Conservation (phyloP, 495 filamentous ascomycete species). For the Aspergillus taichungensis region DNA sequence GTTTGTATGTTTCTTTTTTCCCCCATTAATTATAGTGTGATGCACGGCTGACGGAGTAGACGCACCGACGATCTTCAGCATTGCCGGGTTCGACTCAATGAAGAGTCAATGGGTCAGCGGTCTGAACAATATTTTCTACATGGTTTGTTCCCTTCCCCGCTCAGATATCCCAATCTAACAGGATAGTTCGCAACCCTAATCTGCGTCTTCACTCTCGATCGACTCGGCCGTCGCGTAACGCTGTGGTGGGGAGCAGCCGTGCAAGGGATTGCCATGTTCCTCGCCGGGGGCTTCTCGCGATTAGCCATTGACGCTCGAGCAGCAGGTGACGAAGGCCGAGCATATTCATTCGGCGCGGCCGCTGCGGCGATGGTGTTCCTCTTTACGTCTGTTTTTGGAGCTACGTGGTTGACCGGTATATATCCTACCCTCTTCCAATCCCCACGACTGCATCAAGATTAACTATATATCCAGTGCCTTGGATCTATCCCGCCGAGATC, state of each 20-base stretch:
- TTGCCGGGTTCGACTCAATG: slow-evolving; percentile 50
- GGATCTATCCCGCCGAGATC: slow-evolving; percentile 65
- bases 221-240: slow-evolving; percentile 60
- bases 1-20: slow-evolving; percentile 36
- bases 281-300: slow-evolving; percentile 47
- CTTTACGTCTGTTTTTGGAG: slow-evolving; percentile 60
- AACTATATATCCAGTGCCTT: slow-evolving; percentile 38
- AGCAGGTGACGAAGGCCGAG: slow-evolving; percentile 31
- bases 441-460: no score
- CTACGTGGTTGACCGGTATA: slow-evolving; percentile 57
- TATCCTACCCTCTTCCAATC: no score
- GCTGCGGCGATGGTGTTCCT: slow-evolving; percentile 62
- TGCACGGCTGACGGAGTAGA: slow-evolving; percentile 14
- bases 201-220: slow-evolving; percentile 60
- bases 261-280: slow-evolving; percentile 54
- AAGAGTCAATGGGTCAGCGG: slow-evolving; percentile 62
- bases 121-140: slow-evolving; percentile 60
- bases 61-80: slow-evolving; percentile 58
- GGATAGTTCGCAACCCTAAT: slow-evolving; percentile 48
- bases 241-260: slow-evolving; percentile 58
- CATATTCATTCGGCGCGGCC: slow-evolving; percentile 49
- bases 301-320: slow-evolving; percentile 43
- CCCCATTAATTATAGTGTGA: no score
- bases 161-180: background rate
- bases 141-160: slow-evolving; percentile 13